Percentiles rank a stretch among this genome's conserved stretches.
Conservation (phyloP, 495 filamentous ascomycete genomes). For the Podospora pseudocomata region DNA sequence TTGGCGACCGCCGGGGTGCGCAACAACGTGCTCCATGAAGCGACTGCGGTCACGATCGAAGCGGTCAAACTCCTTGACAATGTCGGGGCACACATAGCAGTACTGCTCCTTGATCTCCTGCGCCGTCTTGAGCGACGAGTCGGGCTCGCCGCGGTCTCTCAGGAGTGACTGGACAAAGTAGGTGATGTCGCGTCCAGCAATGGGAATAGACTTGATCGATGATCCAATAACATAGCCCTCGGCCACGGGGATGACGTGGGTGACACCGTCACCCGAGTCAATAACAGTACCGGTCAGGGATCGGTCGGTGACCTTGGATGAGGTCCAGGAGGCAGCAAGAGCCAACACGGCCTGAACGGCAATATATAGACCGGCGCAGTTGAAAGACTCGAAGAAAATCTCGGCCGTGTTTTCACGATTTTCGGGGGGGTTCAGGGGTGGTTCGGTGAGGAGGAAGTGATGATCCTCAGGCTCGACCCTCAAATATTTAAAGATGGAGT, state of each 20-base stretch:
- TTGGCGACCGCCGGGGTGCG: conserved; percentile 79
- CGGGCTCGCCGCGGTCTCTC: conserved; percentile 92
- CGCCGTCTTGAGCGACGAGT: conserved; percentile 94
- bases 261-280: conserved; percentile 96
- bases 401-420: conserved; percentile 99
- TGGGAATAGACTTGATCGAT: conserved; percentile 97
- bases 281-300: conserved; percentile 98
- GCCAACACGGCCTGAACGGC: conserved; percentile 97
- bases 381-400: conserved; percentile 99
- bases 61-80: conserved; percentile 92
- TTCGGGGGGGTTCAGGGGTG: conserved; percentile 94
- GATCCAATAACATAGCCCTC: conserved; percentile 99
- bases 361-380: conserved; percentile 97
- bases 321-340: conserved; percentile 96
- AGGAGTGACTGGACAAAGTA: conserved; percentile 96
- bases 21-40: conserved; percentile 83
- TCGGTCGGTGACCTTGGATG: conserved; percentile 91
- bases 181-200: conserved; percentile 95
- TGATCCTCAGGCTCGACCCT: conserved; percentile 98
- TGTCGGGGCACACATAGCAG: conserved; percentile 97
- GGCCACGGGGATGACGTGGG: conserved; percentile 96
- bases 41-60: conserved; percentile 89
- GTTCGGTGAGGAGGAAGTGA: conserved; percentile 95
- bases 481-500: conserved; percentile 99
- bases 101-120: conserved; percentile 97